phyloP scores from a whole-genome alignment of 1,139 yeast species.

The Yamadazyma membranifaciens region DNA sequence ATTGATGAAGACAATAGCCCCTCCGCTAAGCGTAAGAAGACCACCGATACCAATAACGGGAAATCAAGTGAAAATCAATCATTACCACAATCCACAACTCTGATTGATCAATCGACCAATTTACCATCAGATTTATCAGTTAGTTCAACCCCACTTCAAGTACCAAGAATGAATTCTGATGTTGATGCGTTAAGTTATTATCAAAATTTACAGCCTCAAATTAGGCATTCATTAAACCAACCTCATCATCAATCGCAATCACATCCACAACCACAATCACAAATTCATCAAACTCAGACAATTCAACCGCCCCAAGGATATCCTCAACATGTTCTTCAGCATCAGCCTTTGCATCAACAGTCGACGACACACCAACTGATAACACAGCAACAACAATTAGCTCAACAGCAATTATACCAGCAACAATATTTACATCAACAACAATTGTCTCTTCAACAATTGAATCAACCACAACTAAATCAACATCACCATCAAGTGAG shows the following conservation, averaged over 20 bases:
- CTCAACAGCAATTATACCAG: slow-evolving; percentile 8
- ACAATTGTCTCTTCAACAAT: slow-evolving; percentile 9
- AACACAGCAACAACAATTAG: slow-evolving; percentile 6
- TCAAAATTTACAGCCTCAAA: background rate
- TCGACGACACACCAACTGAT: slow-evolving; percentile 1
- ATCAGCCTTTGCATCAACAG: background rate
- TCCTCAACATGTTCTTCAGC: background rate
- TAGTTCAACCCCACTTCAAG: background rate
- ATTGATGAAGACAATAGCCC: background rate
- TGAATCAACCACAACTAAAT: slow-evolving; percentile 5
- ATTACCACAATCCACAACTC: background rate
- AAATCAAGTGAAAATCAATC: background rate
- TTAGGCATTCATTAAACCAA: background rate
- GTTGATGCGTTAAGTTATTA: background rate
- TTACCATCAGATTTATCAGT: background rate
- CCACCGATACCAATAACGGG: background rate
- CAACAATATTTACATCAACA: slow-evolving; percentile 10
- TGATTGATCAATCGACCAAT: background rate
- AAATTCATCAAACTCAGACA: background rate
- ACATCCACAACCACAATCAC: slow-evolving; percentile 5
- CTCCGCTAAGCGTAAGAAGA: background rate
- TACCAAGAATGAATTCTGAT: slow-evolving; percentile 1
- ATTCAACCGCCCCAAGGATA: background rate
- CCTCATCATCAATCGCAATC: slow-evolving; percentile 1
- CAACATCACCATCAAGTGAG: background rate